Conservation (phyloP, 179 eudicot genomes). For the Beta macrorhiza region DNA sequence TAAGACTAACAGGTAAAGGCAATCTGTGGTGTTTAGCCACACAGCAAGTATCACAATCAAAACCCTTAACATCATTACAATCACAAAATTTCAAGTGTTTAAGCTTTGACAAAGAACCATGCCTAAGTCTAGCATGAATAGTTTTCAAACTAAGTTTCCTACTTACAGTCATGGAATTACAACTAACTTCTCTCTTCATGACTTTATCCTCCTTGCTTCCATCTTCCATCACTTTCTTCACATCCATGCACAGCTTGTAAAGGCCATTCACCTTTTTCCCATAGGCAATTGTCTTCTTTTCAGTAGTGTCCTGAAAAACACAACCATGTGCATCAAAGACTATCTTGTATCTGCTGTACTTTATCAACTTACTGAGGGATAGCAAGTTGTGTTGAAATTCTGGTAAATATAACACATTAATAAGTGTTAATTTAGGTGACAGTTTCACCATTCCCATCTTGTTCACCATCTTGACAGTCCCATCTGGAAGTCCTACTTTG, state of each 20-base stretch:
- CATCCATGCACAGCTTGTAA: neutral
- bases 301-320: neutral
- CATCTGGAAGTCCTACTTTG: neutral
- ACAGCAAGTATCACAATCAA: neutral
- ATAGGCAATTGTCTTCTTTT: neutral
- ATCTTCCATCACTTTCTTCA: neutral
- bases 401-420: slow-evolving; percentile 1
- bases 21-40: neutral
- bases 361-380: neutral
- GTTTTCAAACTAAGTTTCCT: neutral
- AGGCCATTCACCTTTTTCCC: neutral
- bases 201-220: neutral
- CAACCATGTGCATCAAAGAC: neutral
- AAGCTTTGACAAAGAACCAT: neutral
- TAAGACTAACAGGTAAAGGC: neutral
- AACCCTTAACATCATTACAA: neutral
- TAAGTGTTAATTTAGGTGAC: neutral
- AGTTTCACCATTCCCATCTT: neutral
- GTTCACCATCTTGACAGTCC: neutral
- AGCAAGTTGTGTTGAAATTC: neutral
- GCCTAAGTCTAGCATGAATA: neutral
- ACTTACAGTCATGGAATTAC: no score
- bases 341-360: neutral
- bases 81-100: neutral
- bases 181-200: neutral